Base-by-base conservation (phyloP, 352 stramenopile genomes). In the Globisporangium radiosum region DNA sequence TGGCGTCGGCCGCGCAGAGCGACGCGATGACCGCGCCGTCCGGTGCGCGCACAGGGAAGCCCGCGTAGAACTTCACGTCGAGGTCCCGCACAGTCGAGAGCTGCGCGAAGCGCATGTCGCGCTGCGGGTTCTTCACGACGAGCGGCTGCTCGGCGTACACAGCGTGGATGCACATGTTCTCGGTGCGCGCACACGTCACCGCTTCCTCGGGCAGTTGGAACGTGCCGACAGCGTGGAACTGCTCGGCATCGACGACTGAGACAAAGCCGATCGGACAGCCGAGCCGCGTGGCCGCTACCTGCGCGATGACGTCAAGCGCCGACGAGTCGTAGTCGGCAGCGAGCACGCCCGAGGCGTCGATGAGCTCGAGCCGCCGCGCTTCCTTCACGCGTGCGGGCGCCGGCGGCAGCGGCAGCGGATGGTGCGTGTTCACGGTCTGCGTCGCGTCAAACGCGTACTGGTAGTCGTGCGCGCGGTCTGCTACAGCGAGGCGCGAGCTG, bases 51-150 rank as follows among this genome's bases (percentile, higher is more conserved):
- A 90, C 59, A 0, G 81, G 78, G 57, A 90, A 90, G 0, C 76
- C 73, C 2, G 76, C 78, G 71, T 87, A 88, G 60, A 85, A 87
- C 55, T 83, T 80, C 42, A 85, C 66, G 40, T 68, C 74, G 25
- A 78, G 54, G 13, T 81, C 65, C 42, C 74, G 54, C n/a, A 86
- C 58, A 19, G 60, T 70, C 47, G 72, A 57, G 68, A 85, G 74
- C 43, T 87, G 68, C 14, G 64, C 63, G 53, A 88, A 88, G 38
- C 76, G 73, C 75, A 86, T 77, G 57, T 87, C 78, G 5, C 78
- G 75, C 58, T 74, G 68, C 37, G 76, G 75, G 65, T 88, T 81
- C 60, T 87, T 84, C 57, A 87, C 51, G 40, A 89, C 65, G 61
- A 89, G 64, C 7, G 76, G 76, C 56, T 74, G 74, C 69, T 89